Evolutionary conservation across 805 yeast species (phyloP), one percentile per base, ranked within the genome.

Genomic region (Cyberlindnera galapagoensis): DNA sequence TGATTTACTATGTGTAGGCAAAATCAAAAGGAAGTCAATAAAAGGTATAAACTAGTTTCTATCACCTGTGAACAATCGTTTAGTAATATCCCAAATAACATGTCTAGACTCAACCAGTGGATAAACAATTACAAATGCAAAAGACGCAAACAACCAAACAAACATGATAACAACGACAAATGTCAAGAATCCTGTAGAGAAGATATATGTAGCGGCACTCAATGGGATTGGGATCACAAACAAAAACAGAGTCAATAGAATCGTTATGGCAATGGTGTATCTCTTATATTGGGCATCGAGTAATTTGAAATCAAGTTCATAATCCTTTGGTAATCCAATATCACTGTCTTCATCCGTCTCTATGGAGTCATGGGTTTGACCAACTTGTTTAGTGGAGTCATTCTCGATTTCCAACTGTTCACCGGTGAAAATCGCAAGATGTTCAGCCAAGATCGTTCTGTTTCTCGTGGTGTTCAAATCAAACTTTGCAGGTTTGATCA

Each of bases 401-500:
- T 21, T 29, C 18, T 28, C 31, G 9, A 10, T 18, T 21, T 12
- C 24, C 6, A 10, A 21, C 22, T 22, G 24, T 10, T 27, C 34
- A 10, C 14, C 34, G 24, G 19, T 21, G 9, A 18, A 29, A 28
- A 32, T 46, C 42, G 9, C 33, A 14, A 24, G 17, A 27, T 35
- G 31, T 7, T 41, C 45, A 9, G 37, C 28, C 26, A 55, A 40
- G 29, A 56, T 49, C 4, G 63, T 58, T 38, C 52, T 52, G 38
- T 59, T 59, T 46, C 65, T 52, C 5, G 63, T 59, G 12, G 26
- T 41, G 15, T 49, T 44, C 35, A 47, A 59, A 39, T 65, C 65
- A 42, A 62, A 65, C 33, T 61, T 51, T 9, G 58, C 64, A n/a
- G 69, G 69, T 42, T 52, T 51, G 23, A 62, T 48, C 29, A 54